These are phyloP conservation scores for Sugiyamaella paludigena DNA, from an alignment of 1,139 yeast genomes.

Conservation along the genomic window DNA sequence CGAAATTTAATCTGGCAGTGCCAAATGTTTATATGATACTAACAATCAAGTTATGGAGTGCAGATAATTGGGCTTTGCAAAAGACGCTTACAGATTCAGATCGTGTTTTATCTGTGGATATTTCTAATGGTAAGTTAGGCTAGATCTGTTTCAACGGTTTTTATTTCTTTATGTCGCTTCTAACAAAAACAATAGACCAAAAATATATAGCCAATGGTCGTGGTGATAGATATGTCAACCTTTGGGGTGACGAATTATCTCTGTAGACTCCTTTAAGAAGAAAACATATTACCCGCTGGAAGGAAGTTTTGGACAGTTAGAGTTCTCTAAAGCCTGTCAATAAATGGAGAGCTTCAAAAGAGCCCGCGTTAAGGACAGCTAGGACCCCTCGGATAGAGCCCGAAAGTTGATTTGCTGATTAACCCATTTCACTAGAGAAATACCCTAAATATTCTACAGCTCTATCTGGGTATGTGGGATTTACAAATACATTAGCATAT, in stretches of 20 bases:
- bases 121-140: conserved; percentile 42
- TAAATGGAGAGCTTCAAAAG: no score
- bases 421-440: no score
- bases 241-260: conserved; percentile 45
- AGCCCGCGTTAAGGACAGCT: no score
- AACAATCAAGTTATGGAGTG: conserved; percentile 57
- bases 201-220: conserved; percentile 60
- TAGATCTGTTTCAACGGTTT: no score
- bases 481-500: not conserved
- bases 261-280: no score
- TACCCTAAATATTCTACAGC: no score
- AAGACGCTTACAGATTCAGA: conserved; percentile 60
- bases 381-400: no score
- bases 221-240: conserved; percentile 76
- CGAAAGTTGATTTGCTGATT: no score
- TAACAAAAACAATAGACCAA: conserved; percentile 5
- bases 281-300: no score
- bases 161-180: not conserved
- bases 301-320: no score
- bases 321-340: no score
- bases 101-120: conserved; percentile 70
- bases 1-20: not conserved
- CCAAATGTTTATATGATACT: conserved; percentile 70
- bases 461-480: not conserved
- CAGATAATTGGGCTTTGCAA: conserved; percentile 69